These are phyloP conservation scores for Musa acuminata DNA, from an alignment of 176 grass and related monocot species.

Conservation along the genomic window DNA sequence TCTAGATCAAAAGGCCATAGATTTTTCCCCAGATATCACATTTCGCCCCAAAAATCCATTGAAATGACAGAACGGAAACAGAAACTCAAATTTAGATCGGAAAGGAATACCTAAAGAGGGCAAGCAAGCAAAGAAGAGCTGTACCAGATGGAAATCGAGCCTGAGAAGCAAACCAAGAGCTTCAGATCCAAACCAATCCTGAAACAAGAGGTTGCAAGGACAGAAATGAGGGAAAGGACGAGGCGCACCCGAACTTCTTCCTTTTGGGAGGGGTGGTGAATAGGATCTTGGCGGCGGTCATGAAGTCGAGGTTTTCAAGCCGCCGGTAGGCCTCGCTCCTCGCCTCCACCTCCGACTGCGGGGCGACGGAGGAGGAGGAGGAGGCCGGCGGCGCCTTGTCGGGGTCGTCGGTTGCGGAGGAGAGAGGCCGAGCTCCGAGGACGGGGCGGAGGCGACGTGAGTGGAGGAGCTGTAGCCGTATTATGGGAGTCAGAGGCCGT, in stretches of 20 bases:
- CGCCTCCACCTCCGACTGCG: conserved; percentile 14
- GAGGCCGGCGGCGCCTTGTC: not conserved
- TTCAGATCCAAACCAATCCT: not conserved
- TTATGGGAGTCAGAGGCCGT: not conserved
- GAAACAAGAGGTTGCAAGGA: not conserved
- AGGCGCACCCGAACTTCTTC: conserved; percentile 38
- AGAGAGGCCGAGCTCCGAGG: not conserved
- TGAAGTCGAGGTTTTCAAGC: conserved; percentile 42
- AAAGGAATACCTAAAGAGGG: conserved; percentile 71
- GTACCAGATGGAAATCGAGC: conserved; percentile 89
- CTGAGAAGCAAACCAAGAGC: conserved; percentile 32
- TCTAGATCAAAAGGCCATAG: not conserved
- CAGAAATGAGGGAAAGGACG: not conserved
- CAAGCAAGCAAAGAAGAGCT: conserved; percentile 84
- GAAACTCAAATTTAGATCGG: not conserved
- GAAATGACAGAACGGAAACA: not conserved
- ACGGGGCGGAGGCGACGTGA: not conserved
- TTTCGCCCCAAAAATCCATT: not conserved
- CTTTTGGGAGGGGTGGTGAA: conserved; percentile 39
- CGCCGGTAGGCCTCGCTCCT: conserved; percentile 36
- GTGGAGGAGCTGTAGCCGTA: not conserved
- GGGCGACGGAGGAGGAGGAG: not conserved
- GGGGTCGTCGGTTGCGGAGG: not conserved
- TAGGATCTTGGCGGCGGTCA: conserved; percentile 43
- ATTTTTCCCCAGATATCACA: not conserved